Evolutionary conservation across 148 eudicot species (phyloP).

Genomic region (Euryodendron excelsum): DNA sequence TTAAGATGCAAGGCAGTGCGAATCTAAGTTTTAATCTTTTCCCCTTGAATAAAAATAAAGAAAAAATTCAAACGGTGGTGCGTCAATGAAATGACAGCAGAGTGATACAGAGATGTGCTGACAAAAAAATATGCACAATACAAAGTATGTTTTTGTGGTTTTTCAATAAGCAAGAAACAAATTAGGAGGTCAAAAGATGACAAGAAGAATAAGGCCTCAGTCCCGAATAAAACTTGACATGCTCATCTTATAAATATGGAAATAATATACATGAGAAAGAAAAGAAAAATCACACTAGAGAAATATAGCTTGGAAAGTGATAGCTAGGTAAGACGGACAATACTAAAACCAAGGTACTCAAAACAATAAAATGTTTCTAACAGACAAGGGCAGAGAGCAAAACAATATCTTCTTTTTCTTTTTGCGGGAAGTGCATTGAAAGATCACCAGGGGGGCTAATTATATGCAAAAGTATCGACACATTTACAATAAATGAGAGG

Average conservation of each 20-base stretch:
- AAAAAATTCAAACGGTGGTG: constrained; percentile 1
- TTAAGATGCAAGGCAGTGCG: background rate
- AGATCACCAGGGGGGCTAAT: constrained; percentile 7
- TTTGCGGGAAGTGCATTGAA: background rate
- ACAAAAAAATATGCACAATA: constrained; percentile 4
- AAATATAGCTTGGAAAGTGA: constrained; percentile 1
- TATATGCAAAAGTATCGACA: background rate
- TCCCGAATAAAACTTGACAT: background rate
- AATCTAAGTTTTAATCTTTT: background rate
- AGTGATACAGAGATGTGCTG: background rate
- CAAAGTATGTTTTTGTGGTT: no score
- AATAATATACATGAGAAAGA: no score
- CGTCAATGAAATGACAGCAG: no score
- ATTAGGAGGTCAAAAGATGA: background rate
- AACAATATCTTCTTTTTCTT: background rate
- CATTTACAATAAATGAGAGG: no score
- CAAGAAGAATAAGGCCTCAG: background rate
- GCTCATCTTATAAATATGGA: no score
- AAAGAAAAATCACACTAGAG: background rate
- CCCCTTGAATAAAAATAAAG: background rate
- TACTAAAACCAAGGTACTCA: background rate
- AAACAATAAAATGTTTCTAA: background rate
- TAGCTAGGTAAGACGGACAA: background rate
- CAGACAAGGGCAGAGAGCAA: background rate
- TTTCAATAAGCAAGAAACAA: background rate